These are phyloP conservation scores for Curvularia sp. DNA, from an alignment of 2,329 filamentous ascomycete genomes.

Conservation along the genomic window DNA sequence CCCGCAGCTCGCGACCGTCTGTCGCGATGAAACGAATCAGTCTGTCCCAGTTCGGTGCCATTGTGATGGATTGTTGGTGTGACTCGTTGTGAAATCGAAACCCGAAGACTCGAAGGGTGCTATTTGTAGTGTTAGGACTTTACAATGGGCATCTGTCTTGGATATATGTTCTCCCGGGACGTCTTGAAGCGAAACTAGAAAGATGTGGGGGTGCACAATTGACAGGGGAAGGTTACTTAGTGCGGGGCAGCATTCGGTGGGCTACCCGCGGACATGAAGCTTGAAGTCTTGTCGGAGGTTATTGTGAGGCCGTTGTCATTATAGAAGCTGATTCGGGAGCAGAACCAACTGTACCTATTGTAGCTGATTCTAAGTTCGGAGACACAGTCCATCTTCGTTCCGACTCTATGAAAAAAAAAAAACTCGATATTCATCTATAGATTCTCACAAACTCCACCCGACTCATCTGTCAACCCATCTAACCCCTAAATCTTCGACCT, in stretches of 20 bases:
- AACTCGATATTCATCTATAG: not conserved
- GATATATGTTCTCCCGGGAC: slow-evolving; percentile 31
- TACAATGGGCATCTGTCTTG: slow-evolving; percentile 3
- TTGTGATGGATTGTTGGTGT: slow-evolving; percentile 9
- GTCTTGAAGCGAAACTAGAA: slow-evolving; percentile 23
- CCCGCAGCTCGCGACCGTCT: slow-evolving; percentile 59
- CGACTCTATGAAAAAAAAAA: not conserved
- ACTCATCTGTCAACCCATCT: not conserved
- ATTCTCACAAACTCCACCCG: too few relatives aligned
- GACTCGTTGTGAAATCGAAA: not conserved
- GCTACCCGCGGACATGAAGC: not conserved
- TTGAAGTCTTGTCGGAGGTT: not conserved
- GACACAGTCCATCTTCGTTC: not conserved
- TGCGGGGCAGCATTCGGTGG: slow-evolving; percentile 10
- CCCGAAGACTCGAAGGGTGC: not conserved
- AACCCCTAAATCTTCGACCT: slow-evolving; percentile 12
- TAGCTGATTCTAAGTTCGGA: not conserved
- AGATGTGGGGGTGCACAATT: slow-evolving; percentile 23
- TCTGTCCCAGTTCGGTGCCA: slow-evolving; percentile 55
- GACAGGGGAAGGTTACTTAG: slow-evolving; percentile 6
- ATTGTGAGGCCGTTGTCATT: not conserved
- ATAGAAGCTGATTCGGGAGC: too few relatives aligned
- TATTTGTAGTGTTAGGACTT: not conserved
- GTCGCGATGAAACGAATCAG: slow-evolving; percentile 63
- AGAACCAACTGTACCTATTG: too few relatives aligned